Evolutionary conservation across 106 monocot species (phyloP).

Genomic region (Phalaenopsis aphrodite): DNA sequence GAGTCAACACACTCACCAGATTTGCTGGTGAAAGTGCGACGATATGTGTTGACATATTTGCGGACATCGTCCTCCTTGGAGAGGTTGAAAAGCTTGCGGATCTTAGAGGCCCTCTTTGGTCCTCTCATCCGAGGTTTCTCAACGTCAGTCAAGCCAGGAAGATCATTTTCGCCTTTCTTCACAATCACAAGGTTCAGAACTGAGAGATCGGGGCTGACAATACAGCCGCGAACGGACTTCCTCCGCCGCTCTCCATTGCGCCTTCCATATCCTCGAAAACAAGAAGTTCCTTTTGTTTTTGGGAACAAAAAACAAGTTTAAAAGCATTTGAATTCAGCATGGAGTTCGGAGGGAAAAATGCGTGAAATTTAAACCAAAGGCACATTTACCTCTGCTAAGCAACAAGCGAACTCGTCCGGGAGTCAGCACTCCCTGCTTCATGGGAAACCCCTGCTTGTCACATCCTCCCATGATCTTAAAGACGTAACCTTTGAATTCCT

Average conservation of each 20-base stretch:
- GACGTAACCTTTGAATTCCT: conserved; percentile 71
- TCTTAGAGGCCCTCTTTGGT: conserved; percentile 29
- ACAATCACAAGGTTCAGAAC: conserved; percentile 26
- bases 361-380: too few species aligned
- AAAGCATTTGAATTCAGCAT: too few species aligned
- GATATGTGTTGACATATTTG: conserved; percentile 29
- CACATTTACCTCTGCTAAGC: conserved; percentile 35
- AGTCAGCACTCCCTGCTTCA: conserved; percentile 79
- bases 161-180: conserved; percentile 30
- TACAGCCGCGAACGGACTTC: conserved; percentile 29
- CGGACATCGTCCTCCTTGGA: conserved; percentile 29
- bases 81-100: conserved; percentile 27
- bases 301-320: too few species aligned
- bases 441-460: conserved; percentile 73
- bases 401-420: conserved; percentile 63
- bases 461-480: conserved; percentile 74
- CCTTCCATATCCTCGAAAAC: conserved; percentile 27
- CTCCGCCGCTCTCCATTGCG: conserved; percentile 28
- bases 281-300: conserved; percentile 14
- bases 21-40: conserved; percentile 16
- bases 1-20: neutral
- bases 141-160: conserved; percentile 23
- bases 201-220: conserved; percentile 25
- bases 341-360: too few species aligned
- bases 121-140: conserved; percentile 32